Percentiles rank a stretch among this genome's conserved stretches.
Evolutionary conservation across 169 alveolate species (phyloP).

Genomic region (Ichthyophthirius multifiliis): DNA sequence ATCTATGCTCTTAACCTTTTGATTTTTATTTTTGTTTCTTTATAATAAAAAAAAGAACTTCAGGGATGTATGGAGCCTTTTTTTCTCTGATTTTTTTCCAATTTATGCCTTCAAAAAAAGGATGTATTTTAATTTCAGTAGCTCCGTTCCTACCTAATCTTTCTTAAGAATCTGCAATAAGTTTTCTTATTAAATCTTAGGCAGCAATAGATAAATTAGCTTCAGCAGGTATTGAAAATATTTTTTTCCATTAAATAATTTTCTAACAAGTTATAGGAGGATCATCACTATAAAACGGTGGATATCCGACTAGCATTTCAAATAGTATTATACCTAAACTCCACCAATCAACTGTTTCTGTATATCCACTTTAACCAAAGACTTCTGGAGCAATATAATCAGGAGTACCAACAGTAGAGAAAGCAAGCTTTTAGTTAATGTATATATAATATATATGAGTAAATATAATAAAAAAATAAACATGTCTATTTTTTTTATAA

Average conservation of each 20-base stretch:
- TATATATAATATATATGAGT: neutral
- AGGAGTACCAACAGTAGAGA: conserved; percentile 87
- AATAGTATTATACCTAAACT: conserved; percentile 83
- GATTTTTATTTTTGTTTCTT: neutral
- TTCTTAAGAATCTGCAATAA: conserved; percentile 21
- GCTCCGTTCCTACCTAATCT: conserved; percentile 69
- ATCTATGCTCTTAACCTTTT: neutral
- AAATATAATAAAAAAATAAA: conserved; percentile 1
- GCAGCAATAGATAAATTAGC: conserved; percentile 41
- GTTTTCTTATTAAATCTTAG: conserved; percentile 29
- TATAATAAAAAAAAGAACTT: neutral
- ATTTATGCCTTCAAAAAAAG: conserved; percentile 73
- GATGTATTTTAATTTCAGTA: conserved; percentile 76
- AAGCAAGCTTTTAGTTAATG: conserved; percentile 60
- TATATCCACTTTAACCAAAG: conserved; percentile 77
- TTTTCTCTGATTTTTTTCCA: conserved; percentile 49
- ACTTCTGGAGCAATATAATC: conserved; percentile 88
- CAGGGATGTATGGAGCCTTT: conserved; percentile 66
- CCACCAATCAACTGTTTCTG: conserved; percentile 89
- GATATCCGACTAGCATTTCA: conserved; percentile 89
- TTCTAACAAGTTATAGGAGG: conserved; percentile 84
- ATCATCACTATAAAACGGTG: conserved; percentile 86
- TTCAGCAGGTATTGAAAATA: conserved; percentile 74
- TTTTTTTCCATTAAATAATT: conserved; percentile 78
- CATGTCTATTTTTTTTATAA: conserved; percentile 20